Evolutionary conservation across 108 stramenopile genomes (phyloP).

Genomic region (Aurantiochytrium sp.): DNA sequence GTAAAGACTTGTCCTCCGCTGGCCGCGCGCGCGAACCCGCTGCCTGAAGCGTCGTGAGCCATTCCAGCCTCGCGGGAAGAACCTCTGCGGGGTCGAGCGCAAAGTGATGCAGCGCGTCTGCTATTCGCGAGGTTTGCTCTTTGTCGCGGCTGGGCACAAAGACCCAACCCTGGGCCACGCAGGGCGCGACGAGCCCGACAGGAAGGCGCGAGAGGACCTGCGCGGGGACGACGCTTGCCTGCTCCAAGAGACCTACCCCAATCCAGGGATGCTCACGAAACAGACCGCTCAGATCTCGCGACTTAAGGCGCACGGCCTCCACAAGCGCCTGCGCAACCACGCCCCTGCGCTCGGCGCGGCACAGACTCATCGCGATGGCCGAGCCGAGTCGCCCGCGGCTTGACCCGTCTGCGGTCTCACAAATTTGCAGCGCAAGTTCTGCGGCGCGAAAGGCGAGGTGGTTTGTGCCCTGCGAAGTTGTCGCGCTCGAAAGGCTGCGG

Average conservation of each 20-base stretch:
- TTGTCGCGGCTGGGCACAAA: neutral
- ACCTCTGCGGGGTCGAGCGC: no score
- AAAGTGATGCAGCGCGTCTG: no score
- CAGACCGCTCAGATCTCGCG: neutral
- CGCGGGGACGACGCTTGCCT: neutral
- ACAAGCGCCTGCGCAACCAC: neutral
- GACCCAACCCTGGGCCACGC: neutral
- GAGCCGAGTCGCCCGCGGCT: neutral
- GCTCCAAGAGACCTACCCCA: neutral
- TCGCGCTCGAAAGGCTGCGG: no score
- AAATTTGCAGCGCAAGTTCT: no score
- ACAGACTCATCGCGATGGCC: neutral
- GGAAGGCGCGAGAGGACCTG: neutral
- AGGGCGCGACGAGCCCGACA: neutral
- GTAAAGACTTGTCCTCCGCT: no score
- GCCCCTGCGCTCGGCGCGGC: neutral
- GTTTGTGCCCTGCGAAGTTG: no score
- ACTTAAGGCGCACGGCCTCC: neutral
- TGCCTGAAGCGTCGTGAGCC: no score
- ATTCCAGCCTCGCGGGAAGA: no score
- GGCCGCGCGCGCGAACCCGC: no score
- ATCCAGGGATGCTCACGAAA: neutral
- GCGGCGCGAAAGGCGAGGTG: no score
- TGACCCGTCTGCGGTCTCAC: neutral
- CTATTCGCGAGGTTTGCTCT: no score